These are phyloP conservation scores for Gryganskiella cystojenkinii DNA, from an alignment of 192 early-diverging fungal genomes.

Conservation along the genomic window DNA sequence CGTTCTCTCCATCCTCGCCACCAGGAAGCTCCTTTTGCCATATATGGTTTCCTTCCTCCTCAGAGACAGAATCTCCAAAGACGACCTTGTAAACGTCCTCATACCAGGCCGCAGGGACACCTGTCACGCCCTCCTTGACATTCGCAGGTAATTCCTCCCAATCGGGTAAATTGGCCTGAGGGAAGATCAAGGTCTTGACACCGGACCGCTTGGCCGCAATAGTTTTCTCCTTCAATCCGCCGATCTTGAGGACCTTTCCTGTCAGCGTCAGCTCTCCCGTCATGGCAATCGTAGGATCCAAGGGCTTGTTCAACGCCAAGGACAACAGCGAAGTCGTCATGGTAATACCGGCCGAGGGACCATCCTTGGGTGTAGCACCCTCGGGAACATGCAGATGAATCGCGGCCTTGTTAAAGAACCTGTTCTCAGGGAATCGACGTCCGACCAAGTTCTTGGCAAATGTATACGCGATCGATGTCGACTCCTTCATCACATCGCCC, in stretches of 20 bases:
- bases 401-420: conserved; percentile 90
- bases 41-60: conserved; percentile 28
- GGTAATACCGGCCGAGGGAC: conserved; percentile 94
- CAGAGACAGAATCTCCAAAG: conserved; percentile 55
- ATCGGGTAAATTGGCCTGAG: conserved; percentile 87
- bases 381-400: conserved; percentile 98
- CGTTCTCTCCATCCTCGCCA: conserved; percentile 21
- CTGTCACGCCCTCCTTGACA: conserved; percentile 89
- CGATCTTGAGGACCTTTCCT: conserved; percentile 97
- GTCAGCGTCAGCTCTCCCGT: conserved; percentile 98
- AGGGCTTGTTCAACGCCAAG: conserved; percentile 82
- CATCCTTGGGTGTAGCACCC: conserved; percentile 98
- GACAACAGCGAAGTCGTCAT: conserved; percentile 97
- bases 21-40: conserved; percentile 48
- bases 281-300: conserved; percentile 91
- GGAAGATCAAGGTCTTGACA: conserved; percentile 91
- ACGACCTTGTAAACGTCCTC: conserved; percentile 71
- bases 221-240: conserved; percentile 97
- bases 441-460: conserved; percentile 89
- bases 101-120: conserved; percentile 88
- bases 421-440: conserved; percentile 80
- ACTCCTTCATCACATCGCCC: conserved; percentile 99
- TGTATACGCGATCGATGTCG: conserved; percentile 94
- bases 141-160: conserved; percentile 97
- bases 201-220: conserved; percentile 96